Evolutionary conservation across 2,329 filamentous ascomycete species (phyloP).

Genomic region (Talaromyces atroroseus): DNA sequence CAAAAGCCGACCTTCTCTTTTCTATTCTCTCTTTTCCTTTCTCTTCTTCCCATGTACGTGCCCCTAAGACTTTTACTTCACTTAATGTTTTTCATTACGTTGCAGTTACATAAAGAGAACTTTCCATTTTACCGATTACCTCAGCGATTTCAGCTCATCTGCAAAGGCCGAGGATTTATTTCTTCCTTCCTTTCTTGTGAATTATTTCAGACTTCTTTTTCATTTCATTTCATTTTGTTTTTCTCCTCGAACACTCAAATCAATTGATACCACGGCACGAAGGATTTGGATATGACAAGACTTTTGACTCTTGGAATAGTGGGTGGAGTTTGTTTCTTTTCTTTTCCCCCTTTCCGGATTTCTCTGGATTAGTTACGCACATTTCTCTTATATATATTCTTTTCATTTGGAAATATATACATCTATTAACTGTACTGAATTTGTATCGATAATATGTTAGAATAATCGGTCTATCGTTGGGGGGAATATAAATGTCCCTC

Average conservation of each 20-base stretch:
- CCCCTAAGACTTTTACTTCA: not conserved
- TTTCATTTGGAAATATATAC: not conserved
- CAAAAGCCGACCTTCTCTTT: not conserved
- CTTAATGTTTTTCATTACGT: not conserved
- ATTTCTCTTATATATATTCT: constrained; percentile 6
- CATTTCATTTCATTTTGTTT: not conserved
- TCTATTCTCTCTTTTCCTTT: not conserved
- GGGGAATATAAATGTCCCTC: too few species aligned
- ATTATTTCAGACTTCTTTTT: not conserved
- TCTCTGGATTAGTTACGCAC: not conserved
- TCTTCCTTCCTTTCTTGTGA: not conserved
- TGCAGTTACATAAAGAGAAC: not conserved
- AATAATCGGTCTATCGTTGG: too few species aligned
- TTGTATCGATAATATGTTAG: too few species aligned
- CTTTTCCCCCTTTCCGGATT: not conserved
- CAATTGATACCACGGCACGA: constrained; percentile 5
- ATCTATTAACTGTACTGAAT: not conserved
- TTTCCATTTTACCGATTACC: not conserved
- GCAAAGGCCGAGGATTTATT: not conserved
- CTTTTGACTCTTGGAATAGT: not conserved
- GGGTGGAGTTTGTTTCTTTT: constrained; percentile 2
- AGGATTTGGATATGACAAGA: not conserved
- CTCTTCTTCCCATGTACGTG: not conserved
- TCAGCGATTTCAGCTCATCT: not conserved
- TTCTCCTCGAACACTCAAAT: not conserved